phyloP scores from a whole-genome alignment of 305 asterid genomes.

The Salvia sclarea region DNA sequence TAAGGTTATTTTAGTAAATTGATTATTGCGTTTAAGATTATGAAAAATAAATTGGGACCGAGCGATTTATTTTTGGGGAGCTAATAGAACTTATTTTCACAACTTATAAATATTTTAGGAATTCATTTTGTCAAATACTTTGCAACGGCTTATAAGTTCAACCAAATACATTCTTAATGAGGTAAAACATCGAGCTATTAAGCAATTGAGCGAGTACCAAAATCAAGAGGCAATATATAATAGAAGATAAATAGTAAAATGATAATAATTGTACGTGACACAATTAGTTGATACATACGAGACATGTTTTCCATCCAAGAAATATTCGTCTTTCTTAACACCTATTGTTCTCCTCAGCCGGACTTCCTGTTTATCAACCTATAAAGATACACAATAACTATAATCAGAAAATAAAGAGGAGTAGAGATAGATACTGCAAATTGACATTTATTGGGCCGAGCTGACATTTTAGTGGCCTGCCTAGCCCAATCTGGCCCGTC shows the following conservation, averaged over 20 bases:
- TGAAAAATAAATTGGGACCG: no score
- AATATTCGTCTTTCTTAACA: conserved; percentile 91
- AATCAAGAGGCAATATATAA: not conserved
- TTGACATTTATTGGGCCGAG: no score
- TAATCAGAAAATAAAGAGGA: conserved; percentile 25
- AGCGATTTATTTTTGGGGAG: no score
- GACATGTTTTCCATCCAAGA: conserved; percentile 97
- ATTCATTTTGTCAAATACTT: no score
- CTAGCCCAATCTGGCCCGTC: no score
- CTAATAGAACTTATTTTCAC: no score
- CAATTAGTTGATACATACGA: conserved; percentile 64
- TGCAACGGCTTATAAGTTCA: no score
- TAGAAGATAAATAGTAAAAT: conserved; percentile 1
- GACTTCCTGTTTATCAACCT: conserved; percentile 99
- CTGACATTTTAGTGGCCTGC: no score
- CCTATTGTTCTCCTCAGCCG: conserved; percentile 97
- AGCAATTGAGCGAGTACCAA: conserved; percentile 7
- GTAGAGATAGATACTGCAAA: not conserved
- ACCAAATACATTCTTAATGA: no score
- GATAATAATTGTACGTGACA: not conserved
- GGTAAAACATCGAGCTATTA: not conserved
- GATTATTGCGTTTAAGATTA: no score
- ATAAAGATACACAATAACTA: conserved; percentile 26
- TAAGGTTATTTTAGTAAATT: no score
- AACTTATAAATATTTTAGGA: no score